phyloP scores from a whole-genome alignment of 306 rosid species.

The Hippophae rhamnoides region DNA sequence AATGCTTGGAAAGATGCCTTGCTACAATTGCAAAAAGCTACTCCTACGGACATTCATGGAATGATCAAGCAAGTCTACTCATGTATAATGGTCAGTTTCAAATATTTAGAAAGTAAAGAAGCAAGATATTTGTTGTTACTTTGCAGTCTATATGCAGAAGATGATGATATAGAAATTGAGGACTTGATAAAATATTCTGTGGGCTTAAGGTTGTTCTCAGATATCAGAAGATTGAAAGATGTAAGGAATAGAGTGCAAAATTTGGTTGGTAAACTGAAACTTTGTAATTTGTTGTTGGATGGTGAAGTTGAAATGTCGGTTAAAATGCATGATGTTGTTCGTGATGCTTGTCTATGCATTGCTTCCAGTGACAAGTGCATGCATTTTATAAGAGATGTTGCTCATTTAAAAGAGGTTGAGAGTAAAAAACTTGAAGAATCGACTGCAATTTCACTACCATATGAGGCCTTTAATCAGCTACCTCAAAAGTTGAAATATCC shows the following conservation, averaged over 20 bases:
- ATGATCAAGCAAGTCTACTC: slow-evolving; percentile 5
- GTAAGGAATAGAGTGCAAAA: slow-evolving; percentile 6
- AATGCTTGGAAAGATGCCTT: slow-evolving; percentile 15
- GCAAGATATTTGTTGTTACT: not conserved
- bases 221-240: not conserved
- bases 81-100: slow-evolving; percentile 1
- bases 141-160: not conserved
- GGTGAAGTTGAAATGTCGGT: not conserved
- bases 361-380: not conserved
- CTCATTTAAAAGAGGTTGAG: not conserved
- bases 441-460: not conserved
- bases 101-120: slow-evolving; percentile 2
- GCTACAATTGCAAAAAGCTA: slow-evolving; percentile 3
- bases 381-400: not conserved
- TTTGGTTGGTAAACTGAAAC: slow-evolving; percentile 8
- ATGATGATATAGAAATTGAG: not conserved
- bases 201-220: not conserved
- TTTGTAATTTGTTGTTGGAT: slow-evolving; percentile 6
- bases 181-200: not conserved
- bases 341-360: slow-evolving; percentile 5
- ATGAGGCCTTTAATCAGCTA: not conserved
- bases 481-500: not conserved
- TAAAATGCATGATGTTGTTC: slow-evolving; percentile 8
- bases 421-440: too few relatives aligned
- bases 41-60: not conserved